Conservation (phyloP, 1,139 yeast species). For the Lodderomyces oxycetoniae region DNA sequence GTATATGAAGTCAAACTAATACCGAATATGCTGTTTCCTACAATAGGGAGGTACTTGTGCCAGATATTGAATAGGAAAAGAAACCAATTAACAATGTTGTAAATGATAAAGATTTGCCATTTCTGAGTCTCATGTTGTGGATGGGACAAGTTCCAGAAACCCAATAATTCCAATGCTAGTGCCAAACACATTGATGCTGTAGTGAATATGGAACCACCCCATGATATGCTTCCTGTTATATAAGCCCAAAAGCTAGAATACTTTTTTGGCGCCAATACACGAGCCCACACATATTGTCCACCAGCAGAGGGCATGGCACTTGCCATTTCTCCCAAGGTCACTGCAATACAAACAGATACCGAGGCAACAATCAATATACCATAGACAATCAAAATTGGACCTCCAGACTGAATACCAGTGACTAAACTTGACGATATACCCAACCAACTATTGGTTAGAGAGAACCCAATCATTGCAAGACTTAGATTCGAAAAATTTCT, state of each 20-base stretch:
- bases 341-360: slow-evolving; percentile 37
- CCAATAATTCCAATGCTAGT: slow-evolving; percentile 45
- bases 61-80: slow-evolving; percentile 35
- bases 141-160: slow-evolving; percentile 45
- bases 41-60: slow-evolving; percentile 32
- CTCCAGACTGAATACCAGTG: slow-evolving; percentile 62
- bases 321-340: slow-evolving; percentile 45
- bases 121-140: slow-evolving; percentile 38
- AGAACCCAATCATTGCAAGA: slow-evolving; percentile 63
- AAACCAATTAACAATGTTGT: slow-evolving; percentile 34
- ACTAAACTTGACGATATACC: slow-evolving; percentile 51
- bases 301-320: slow-evolving; percentile 55
- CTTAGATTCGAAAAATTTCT: slow-evolving; percentile 52
- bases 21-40: slow-evolving; percentile 35
- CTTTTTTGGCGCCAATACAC: slow-evolving; percentile 48
- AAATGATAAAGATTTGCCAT: slow-evolving; percentile 53
- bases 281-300: slow-evolving; percentile 59
- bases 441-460: slow-evolving; percentile 67
- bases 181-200: slow-evolving; percentile 52
- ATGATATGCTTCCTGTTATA: slow-evolving; percentile 52
- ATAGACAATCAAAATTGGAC: slow-evolving; percentile 62
- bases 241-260: slow-evolving; percentile 47
- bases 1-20: slow-evolving; percentile 34
- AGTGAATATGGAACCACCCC: slow-evolving; percentile 56
- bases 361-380: slow-evolving; percentile 62